Conservation (phyloP, 257 asterid species). For the Capsicum chinense region DNA sequence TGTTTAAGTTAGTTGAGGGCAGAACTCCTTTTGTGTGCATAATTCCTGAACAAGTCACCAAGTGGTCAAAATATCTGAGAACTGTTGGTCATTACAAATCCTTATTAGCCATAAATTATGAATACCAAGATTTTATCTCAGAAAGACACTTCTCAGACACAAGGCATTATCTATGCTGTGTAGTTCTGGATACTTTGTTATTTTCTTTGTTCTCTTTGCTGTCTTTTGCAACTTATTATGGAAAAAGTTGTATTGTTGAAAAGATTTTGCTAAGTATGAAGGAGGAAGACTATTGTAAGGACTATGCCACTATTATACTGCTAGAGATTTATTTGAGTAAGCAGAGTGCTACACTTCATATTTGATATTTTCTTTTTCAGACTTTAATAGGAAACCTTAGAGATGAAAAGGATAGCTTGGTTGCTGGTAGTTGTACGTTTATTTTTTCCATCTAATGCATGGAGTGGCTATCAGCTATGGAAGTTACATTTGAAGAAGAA, state of each 20-base stretch:
- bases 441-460: not conserved
- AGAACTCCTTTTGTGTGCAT: conserved; percentile 2
- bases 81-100: conserved; percentile 9
- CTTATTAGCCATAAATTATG: not conserved
- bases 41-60: not conserved
- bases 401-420: not conserved
- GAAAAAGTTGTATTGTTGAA: not conserved
- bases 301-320: not conserved
- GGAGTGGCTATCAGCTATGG: not conserved
- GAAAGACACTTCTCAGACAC: not conserved
- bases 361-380: not conserved
- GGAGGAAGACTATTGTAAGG: not conserved
- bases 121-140: not conserved
- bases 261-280: conserved; percentile 8
- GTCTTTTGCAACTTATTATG: not conserved
- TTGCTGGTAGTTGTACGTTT: not conserved
- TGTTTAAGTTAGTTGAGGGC: too few species aligned
- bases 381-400: not conserved
- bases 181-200: conserved; percentile 1
- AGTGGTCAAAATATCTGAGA: not conserved
- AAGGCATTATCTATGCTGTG: not conserved
- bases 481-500: not conserved
- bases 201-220: not conserved
- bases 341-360: conserved; percentile 7
- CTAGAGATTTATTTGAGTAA: not conserved